phyloP scores from a whole-genome alignment of 139 green algal species.

The Penium margaritaceum region DNA sequence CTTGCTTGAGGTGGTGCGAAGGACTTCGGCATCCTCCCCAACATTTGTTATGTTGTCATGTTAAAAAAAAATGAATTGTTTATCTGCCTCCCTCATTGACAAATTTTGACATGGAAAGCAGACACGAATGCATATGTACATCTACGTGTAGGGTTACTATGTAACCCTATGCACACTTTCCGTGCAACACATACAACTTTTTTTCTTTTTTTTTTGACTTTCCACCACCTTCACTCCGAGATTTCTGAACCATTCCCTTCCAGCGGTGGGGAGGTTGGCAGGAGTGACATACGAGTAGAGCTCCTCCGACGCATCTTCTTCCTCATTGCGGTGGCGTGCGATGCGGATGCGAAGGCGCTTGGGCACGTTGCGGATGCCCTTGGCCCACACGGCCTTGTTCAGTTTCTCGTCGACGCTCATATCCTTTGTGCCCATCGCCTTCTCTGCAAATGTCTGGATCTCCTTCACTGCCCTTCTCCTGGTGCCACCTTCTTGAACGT shows the following conservation, averaged over 20 bases:
- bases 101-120: too few relatives aligned
- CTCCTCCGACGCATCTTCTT: conserved; percentile 98
- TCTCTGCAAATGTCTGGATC: conserved; percentile 88
- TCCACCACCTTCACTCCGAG: conserved; percentile 25
- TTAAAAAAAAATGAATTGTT: too few relatives aligned
- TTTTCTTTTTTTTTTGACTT: not conserved
- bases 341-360: conserved; percentile 81
- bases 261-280: too few relatives aligned
- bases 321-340: conserved; percentile 83
- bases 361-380: conserved; percentile 84
- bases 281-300: conserved; percentile 98
- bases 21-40: too few relatives aligned
- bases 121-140: too few relatives aligned
- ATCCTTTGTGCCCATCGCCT: conserved; percentile 90
- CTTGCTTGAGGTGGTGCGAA: too few relatives aligned
- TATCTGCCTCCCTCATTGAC: too few relatives aligned
- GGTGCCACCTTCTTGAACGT: conserved; percentile 95
- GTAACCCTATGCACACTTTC: too few relatives aligned
- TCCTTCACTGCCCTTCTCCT: conserved; percentile 77
- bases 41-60: too few relatives aligned
- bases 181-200: too few relatives aligned
- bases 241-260: conserved; percentile 13
- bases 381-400: conserved; percentile 95
- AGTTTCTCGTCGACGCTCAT: conserved; percentile 95
- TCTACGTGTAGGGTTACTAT: too few relatives aligned